Evolutionary conservation across 352 stramenopile genomes (phyloP), one percentile per base, ranked within the genome.

Genomic region (Phytophthora pluvialis): DNA sequence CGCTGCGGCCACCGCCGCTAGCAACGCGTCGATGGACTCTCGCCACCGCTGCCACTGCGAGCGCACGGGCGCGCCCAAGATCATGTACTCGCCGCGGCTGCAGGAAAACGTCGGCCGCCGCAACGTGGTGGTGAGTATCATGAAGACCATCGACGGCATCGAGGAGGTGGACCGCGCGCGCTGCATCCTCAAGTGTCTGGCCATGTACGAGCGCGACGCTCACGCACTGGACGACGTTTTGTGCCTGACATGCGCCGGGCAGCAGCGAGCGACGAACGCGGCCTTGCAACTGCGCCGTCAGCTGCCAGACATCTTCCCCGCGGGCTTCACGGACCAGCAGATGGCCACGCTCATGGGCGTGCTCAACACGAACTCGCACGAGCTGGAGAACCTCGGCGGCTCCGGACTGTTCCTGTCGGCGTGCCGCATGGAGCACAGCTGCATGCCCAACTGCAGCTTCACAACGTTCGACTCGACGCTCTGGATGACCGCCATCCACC

Each of bases 401-500:
- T 90, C 85, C 5, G 85, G 85, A 2, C 48, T 91, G 15, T 93
- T 93, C 61, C 67, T 91, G 5, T 89, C 76, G 36, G 85, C 80
- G 7, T 89, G 80, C 54, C 79, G 76, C 42, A 90, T 93, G 75
- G 79, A 93, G 69, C 85, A 93, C 72, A 86, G 70, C 64, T 93
- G 81, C 64, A 38, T 53, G 26, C 81, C 85, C 15, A 91, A 89
- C 68, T 91, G 82, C 59, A 90, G 75, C 74, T 90, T 91, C 66
- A 91, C 83, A 29, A 91, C 81, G 25, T 84, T 82, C 52, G 79
- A 86, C 38, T 73, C 73, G 28, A 77, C 75, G 58, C 66, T 93
- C n/a, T 91, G 80, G 81, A 88, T 93, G 75, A 91, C 81, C 3
- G 82, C 85, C 45, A 90, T 91, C 60, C 72, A 78, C n/a, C 70